Evolutionary conservation across 495 filamentous ascomycete species (phyloP).

Genomic region (Extremus antarcticus): DNA sequence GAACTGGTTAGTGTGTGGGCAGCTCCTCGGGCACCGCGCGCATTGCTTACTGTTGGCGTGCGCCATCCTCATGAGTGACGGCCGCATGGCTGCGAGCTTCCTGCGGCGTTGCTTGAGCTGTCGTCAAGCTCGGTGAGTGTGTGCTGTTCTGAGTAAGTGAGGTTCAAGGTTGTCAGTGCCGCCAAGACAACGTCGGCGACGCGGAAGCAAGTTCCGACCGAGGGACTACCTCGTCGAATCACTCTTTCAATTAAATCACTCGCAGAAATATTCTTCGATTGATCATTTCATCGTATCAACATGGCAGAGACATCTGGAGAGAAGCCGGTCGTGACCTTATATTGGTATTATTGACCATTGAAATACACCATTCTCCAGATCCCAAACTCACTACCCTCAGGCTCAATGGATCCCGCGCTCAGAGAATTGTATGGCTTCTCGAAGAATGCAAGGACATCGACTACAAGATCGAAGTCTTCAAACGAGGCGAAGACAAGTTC

Average conservation of each 20-base stretch:
- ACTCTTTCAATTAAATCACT: not conserved
- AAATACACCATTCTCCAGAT: not conserved
- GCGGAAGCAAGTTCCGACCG: no score
- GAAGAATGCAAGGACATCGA: constrained; percentile 57
- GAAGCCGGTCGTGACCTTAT: constrained; percentile 58
- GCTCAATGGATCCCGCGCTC: constrained; percentile 68
- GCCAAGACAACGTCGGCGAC: no score
- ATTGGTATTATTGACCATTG: constrained; percentile 46
- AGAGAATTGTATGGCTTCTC: constrained; percentile 81
- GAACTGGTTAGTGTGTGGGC: not conserved
- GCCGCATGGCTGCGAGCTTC: constrained; percentile 6
- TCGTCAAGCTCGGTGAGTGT: not conserved
- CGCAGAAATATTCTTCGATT: not conserved
- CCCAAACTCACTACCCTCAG: constrained; percentile 28
- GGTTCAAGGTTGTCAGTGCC: not conserved
- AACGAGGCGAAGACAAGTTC: constrained; percentile 46
- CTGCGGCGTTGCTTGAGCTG: not conserved
- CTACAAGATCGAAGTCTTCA: constrained; percentile 68
- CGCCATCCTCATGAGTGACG: constrained; percentile 20
- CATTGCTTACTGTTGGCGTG: constrained; percentile 22
- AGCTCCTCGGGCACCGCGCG: not conserved
- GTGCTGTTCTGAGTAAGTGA: no score
- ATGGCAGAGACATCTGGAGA: constrained; percentile 12
- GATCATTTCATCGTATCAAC: not conserved
- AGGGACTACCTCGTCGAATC: no score